Evolutionary conservation across 768 basidiomycete species (phyloP).

Genomic region (Crucibulum laeve): DNA sequence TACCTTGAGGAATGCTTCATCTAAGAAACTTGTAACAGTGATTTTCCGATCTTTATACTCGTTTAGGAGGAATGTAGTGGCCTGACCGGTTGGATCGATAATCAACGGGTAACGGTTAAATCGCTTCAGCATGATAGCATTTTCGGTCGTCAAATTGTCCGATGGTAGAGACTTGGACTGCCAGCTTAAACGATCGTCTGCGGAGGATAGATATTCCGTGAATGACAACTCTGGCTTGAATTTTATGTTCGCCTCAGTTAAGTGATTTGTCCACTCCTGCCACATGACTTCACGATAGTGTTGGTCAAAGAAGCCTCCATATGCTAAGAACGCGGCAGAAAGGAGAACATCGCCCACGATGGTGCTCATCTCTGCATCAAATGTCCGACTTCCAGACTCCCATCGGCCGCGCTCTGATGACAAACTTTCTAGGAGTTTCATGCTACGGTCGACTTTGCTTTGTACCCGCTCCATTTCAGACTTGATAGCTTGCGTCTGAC

Average conservation of each 20-base stretch:
- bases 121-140: constrained; percentile 99
- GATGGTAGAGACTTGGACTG: constrained; percentile 94
- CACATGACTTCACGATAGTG: constrained; percentile 96
- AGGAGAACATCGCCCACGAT: constrained; percentile 96
- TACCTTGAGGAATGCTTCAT: constrained; percentile 98
- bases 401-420: constrained; percentile 93
- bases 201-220: constrained; percentile 94
- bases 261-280: constrained; percentile 91
- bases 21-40: constrained; percentile 96
- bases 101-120: constrained; percentile 98
- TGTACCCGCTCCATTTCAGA: constrained; percentile 97
- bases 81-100: constrained; percentile 97
- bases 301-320: constrained; percentile 98
- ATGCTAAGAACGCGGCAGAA: constrained; percentile 94
- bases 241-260: constrained; percentile 84
- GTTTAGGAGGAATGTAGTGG: constrained; percentile 89
- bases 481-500: constrained; percentile 96
- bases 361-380: constrained; percentile 97
- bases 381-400: constrained; percentile 92
- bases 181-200: constrained; percentile 94
- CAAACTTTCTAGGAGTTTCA: constrained; percentile 90
- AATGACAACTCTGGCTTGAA: constrained; percentile 91
- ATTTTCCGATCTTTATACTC: constrained; percentile 97
- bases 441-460: constrained; percentile 93
- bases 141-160: constrained; percentile 94